phyloP scores from a whole-genome alignment of 192 early-diverging fungal species.

The Coemansia sp. region DNA sequence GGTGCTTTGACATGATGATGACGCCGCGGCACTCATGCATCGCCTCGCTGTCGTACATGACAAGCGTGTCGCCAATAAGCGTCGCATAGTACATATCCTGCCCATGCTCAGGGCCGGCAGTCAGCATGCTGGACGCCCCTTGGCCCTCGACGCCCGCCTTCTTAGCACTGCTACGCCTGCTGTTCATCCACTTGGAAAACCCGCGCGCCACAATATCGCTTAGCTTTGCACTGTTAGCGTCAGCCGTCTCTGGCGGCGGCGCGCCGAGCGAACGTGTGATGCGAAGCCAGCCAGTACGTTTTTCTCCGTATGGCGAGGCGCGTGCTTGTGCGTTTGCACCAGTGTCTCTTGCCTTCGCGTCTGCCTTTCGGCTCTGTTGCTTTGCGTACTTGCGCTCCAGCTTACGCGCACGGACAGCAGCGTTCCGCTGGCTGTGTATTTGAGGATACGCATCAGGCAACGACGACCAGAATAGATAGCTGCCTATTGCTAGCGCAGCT shows the following conservation, averaged over 20 bases:
- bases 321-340: constrained; percentile 2
- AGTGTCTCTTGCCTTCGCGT: neutral
- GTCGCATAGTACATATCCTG: constrained; percentile 71
- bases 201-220: constrained; percentile 49
- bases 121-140: constrained; percentile 5
- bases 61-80: constrained; percentile 77
- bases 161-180: constrained; percentile 31
- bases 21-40: constrained; percentile 78
- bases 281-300: constrained; percentile 53
- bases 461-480: constrained; percentile 31
- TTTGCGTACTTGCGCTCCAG: constrained; percentile 1
- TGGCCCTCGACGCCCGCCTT: constrained; percentile 11
- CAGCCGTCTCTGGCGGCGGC: constrained; percentile 18
- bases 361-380: constrained; percentile 1
- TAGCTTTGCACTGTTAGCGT: constrained; percentile 25
- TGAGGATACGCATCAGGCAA: constrained; percentile 7
- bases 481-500: constrained; percentile 18
- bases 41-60: constrained; percentile 79
- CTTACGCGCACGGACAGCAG: constrained; percentile 1
- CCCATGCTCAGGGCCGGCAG: constrained; percentile 12
- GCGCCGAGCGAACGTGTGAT: constrained; percentile 42
- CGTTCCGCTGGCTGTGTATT: neutral
- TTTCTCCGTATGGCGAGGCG: constrained; percentile 35
- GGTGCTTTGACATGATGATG: constrained; percentile 69
- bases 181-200: constrained; percentile 45